Evolutionary conservation across 2,329 filamentous ascomycete species (phyloP).

Genomic region (Cladosporium velox): DNA sequence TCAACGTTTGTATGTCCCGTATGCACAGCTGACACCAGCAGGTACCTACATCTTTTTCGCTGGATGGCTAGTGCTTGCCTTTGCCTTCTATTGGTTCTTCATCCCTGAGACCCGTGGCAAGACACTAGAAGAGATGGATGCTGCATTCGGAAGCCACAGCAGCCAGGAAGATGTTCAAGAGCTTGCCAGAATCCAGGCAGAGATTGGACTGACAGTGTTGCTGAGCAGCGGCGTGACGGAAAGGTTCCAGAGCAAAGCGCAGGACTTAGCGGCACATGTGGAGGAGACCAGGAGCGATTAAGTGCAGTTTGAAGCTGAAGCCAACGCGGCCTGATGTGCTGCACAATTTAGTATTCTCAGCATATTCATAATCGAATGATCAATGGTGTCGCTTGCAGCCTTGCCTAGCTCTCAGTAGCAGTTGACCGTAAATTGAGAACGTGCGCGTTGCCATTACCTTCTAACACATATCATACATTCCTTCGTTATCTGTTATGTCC

Average conservation of each 20-base stretch:
- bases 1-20: not conserved
- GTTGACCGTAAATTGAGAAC: not conserved
- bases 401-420: not conserved
- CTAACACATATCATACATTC: not conserved
- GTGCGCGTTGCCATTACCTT: not conserved
- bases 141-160: conserved; percentile 17
- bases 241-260: not conserved
- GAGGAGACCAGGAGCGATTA: not conserved
- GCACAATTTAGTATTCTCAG: not conserved
- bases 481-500: not conserved
- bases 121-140: conserved; percentile 33
- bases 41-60: conserved; percentile 63
- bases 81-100: conserved; percentile 7
- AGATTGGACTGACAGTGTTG: not conserved
- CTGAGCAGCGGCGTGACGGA: not conserved
- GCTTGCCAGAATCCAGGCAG: not conserved
- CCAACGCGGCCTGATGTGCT: not conserved
- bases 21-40: conserved; percentile 23
- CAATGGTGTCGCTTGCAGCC: not conserved
- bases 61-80: conserved; percentile 48
- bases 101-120: conserved; percentile 23
- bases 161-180: not conserved
- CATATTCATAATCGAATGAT: not conserved
- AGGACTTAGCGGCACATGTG: not conserved
- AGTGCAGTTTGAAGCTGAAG: not conserved